Evolutionary conservation across 2,329 filamentous ascomycete species (phyloP).

Genomic region (Lomentospora prolificans): DNA sequence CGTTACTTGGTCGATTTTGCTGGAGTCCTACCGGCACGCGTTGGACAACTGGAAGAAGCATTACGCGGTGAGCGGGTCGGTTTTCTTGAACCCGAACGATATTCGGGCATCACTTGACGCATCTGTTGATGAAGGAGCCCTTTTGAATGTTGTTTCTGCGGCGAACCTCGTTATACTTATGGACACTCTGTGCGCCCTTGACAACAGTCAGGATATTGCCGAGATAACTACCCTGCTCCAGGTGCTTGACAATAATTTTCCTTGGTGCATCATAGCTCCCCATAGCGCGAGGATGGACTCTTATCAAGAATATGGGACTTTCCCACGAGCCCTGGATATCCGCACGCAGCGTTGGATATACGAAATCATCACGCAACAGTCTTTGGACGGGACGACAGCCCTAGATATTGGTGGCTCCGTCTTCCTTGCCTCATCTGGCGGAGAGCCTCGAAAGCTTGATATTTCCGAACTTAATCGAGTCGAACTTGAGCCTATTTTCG

Average conservation of each 20-base stretch:
- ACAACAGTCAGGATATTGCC: constrained; percentile 9
- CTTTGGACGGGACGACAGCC: constrained; percentile 10
- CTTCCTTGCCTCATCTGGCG: constrained; percentile 17
- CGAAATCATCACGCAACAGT: constrained; percentile 12
- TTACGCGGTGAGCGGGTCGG: constrained; percentile 14
- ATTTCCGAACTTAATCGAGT: constrained; percentile 5
- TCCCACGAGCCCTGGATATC: constrained; percentile 22
- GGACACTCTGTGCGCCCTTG: constrained; percentile 14
- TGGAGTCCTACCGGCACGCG: not conserved
- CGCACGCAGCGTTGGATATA: constrained; percentile 26
- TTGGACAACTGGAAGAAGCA: constrained; percentile 20
- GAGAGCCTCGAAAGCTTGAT: constrained; percentile 18
- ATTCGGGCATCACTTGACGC: constrained; percentile 9
- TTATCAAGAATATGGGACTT: constrained; percentile 12
- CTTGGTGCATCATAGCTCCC: constrained; percentile 18
- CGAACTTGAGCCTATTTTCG: constrained; percentile 10
- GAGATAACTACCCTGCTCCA: constrained; percentile 20
- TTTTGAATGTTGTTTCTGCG: constrained; percentile 16
- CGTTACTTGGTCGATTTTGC: not conserved
- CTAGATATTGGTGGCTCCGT: constrained; percentile 21
- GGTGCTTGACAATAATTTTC: constrained; percentile 21
- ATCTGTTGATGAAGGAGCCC: constrained; percentile 2
- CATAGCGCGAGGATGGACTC: constrained; percentile 11
- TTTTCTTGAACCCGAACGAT: constrained; percentile 20
- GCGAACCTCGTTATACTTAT: constrained; percentile 27